A percentile compares a stretch with the other conserved stretches of the same genome.
These are phyloP conservation scores for Usnea hakonensis DNA, from an alignment of 495 filamentous ascomycete genomes.

Conservation along the genomic window DNA sequence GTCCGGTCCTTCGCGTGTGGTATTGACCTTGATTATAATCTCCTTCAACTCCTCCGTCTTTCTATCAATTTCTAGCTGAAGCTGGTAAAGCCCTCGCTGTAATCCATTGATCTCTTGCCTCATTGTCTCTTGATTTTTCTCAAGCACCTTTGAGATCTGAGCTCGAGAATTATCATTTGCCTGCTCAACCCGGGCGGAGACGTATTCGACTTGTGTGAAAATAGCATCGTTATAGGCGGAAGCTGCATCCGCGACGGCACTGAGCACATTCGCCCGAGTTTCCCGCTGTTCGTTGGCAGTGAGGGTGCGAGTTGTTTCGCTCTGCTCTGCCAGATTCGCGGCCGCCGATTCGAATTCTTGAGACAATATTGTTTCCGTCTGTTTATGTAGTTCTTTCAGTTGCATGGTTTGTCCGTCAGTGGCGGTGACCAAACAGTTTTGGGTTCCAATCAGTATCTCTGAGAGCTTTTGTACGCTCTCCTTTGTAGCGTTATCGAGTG, in stretches of 20 bases:
- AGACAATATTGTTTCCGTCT: neutral
- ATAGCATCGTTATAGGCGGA: neutral
- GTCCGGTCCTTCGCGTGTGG: neutral
- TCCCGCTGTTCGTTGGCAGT: neutral
- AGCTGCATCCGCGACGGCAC: neutral
- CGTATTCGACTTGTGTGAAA: neutral
- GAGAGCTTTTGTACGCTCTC: neutral
- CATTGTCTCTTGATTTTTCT: neutral
- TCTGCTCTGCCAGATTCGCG: neutral
- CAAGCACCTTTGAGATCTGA: neutral
- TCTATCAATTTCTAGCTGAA: neutral
- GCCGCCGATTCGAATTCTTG: neutral
- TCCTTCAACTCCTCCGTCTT: neutral
- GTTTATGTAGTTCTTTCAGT: neutral
- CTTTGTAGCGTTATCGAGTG: conserved; percentile 2
- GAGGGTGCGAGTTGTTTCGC: neutral
- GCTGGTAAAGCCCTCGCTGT: neutral
- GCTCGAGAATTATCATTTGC: neutral
- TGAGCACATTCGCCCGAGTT: neutral
- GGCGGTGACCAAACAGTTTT: neutral
- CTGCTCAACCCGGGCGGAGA: neutral
- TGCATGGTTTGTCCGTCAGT: neutral
- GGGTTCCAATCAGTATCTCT: neutral
- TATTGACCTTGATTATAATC: neutral
- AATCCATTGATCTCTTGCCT: conserved; percentile 1